Base-by-base conservation (phyloP, 2,329 filamentous ascomycete species). In the Rhynchosporium secalis region DNA sequence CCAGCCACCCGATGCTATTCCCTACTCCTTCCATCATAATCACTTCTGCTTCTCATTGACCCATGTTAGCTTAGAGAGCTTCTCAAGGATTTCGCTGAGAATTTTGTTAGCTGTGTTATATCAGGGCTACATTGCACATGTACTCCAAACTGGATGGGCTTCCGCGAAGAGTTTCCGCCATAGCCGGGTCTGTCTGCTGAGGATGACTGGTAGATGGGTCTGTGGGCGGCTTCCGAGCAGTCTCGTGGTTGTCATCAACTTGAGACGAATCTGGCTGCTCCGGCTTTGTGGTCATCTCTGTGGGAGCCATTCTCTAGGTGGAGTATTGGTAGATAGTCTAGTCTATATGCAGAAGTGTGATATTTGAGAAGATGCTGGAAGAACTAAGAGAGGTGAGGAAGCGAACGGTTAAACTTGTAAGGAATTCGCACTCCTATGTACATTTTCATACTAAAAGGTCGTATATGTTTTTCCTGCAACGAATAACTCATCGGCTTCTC, bases 121-220 rank as follows among this genome's bases (percentile, higher is more conserved):
- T 43, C 7, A 56, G 36, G 15, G 52, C 15, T 56, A 15, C 36
- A n/a, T 41, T 40, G 52, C 15, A 56, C 15, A 56, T 20, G 52
- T 41, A 56, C 52, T 56, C 52, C 52, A 3, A 56, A 56, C 52
- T 56, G 26, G n/a, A 41, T 28, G 36, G n/a, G 51, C 33, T 40
- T 51, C 2, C 41, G 43, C 49, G 55, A 64, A 64, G 58, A 55
- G 47, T 26, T 48, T 64, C 52, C 26, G 61, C 47, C 13, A 45
- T 61, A 58, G 58, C 45, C 62, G 58, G 46, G 55, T 61, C 62
- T 64, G 47, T 60, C 48, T 10, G 45, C 61, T 62, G 56, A 62
- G 58, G 60, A 54, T 43, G 31, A 6, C 40, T 4, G 46, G 56
- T 59, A 62, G 56, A 28, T 56, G 56, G 41, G 56, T 43, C 40